These are phyloP conservation scores for Penicillium silybi DNA, from an alignment of 495 filamentous ascomycete genomes.

Conservation along the genomic window DNA sequence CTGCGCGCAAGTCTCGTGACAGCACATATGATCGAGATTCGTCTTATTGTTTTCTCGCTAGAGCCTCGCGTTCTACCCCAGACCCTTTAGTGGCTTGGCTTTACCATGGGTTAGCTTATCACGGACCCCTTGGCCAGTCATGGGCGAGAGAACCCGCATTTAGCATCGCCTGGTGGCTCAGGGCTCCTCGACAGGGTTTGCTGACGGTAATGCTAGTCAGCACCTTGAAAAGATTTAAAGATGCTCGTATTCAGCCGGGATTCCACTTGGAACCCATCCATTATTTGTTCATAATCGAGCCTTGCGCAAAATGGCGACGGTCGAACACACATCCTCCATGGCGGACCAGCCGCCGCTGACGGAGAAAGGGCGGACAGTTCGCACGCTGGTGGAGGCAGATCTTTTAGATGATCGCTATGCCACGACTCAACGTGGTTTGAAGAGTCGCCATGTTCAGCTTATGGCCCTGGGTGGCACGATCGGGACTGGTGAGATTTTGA, in stretches of 20 bases:
- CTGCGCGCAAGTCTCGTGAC: too few species aligned
- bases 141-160: background rate
- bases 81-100: constrained; percentile 1
- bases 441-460: constrained; percentile 60
- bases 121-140: background rate
- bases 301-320: constrained; percentile 4
- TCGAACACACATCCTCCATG: background rate
- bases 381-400: constrained; percentile 32
- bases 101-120: constrained; percentile 1
- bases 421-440: constrained; percentile 39
- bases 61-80: constrained; percentile 3
- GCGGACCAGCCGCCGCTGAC: constrained; percentile 1
- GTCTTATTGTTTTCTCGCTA: background rate
- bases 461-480: constrained; percentile 68
- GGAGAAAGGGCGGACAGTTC: constrained; percentile 19
- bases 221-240: background rate
- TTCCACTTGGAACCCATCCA: background rate
- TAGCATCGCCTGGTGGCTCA: background rate
- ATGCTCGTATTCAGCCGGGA: background rate
- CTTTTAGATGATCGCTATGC: constrained; percentile 39
- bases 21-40: too few species aligned
- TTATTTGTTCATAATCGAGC: background rate
- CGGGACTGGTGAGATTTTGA: constrained; percentile 48
- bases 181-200: background rate
- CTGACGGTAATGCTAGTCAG: background rate